Evolutionary conservation across 2,329 filamentous ascomycete species (phyloP).

Genomic region (Nemania diffusa): DNA sequence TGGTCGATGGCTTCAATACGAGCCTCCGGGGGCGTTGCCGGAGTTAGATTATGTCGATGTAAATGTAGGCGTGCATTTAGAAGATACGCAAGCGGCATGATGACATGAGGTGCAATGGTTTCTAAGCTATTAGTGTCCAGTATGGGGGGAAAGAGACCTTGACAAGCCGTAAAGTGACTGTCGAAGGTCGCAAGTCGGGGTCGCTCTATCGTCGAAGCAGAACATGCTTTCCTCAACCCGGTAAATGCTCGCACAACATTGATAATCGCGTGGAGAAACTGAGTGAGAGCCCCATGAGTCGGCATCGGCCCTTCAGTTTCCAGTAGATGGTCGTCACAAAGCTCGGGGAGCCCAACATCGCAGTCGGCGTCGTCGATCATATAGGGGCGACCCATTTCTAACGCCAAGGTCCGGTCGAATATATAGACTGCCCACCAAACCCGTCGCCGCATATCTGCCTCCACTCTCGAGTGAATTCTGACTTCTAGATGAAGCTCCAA

Average conservation of each 20-base stretch:
- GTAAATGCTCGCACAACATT: conserved; percentile 83
- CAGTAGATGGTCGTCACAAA: conserved; percentile 83
- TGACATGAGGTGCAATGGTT: conserved; percentile 76
- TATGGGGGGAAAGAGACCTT: conserved; percentile 78
- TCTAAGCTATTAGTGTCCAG: conserved; percentile 75
- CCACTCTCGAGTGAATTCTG: conserved; percentile 77
- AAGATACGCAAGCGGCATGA: conserved; percentile 80
- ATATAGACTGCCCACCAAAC: conserved; percentile 96
- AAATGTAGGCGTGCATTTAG: conserved; percentile 86
- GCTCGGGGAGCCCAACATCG: conserved; percentile 81
- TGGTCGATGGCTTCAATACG: conserved; percentile 79
- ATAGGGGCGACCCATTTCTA: conserved; percentile 83
- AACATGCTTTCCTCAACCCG: conserved; percentile 76
- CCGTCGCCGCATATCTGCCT: conserved; percentile 85
- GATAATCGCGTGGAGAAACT: conserved; percentile 81
- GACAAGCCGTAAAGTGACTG: conserved; percentile 78
- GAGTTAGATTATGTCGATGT: conserved; percentile 87
- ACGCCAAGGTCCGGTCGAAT: conserved; percentile 81
- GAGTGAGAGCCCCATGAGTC: conserved; percentile 66
- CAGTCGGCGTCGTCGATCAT: conserved; percentile 90
- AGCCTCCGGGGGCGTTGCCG: conserved; percentile 72
- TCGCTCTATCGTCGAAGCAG: conserved; percentile 71
- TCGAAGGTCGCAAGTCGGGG: conserved; percentile 82
- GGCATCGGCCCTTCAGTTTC: conserved; percentile 66
- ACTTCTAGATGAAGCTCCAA: conserved; percentile 82